Evolutionary conservation across 106 monocot genomes (phyloP), one percentile per base, ranked within the genome.

Genomic region (Allium sativum): DNA sequence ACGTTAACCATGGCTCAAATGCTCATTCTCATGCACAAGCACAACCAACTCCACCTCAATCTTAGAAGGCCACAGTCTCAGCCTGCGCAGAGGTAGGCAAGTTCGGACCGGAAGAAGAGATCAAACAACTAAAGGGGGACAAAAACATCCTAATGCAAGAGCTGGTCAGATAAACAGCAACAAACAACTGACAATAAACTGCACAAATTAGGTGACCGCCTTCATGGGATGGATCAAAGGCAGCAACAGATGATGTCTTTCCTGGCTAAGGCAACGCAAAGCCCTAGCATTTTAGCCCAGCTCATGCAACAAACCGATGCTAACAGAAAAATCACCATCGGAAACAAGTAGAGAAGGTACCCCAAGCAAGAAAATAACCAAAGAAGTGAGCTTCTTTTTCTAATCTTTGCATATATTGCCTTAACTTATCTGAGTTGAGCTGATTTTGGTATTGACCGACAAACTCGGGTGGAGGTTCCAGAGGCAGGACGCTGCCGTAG

Each of bases 181-280:
- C 80, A 81, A 45, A 9, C 68, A 7, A 64, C 76, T 47, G 68
- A 76, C 61, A 9, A 64, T 65, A 71, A 76, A 52, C 57, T 81
- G 2, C 64, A 76, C 15, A 68, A 57, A 9, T 12, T 81, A 55
- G 72, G 53, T 8, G 63, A 81, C 46, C 67, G 80, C 43, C 67
- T 81, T 44, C 57, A 81, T 13, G 72, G 72, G 45, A 81, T 76
- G 72, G 80, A 81, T 44, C 75, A 58, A 45, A 67, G 76, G 0
- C 80, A 81, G 21, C 80, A 81, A 56, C 68, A 72, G 44, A 76
- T 76, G 68, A 81, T 81, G 80, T 76, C 80, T 18, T 81, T 81
- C 41, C 63, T 81, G 42, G 80, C 79, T 0, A 79, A 79, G 59
- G 79, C 74, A 42, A 69, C 74, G 54, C 53, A 65, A 17, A 79